Evolutionary conservation across 192 early-diverging fungal genomes (phyloP), one percentile per base, ranked within the genome.

Genomic region (Podila epicladia): DNA sequence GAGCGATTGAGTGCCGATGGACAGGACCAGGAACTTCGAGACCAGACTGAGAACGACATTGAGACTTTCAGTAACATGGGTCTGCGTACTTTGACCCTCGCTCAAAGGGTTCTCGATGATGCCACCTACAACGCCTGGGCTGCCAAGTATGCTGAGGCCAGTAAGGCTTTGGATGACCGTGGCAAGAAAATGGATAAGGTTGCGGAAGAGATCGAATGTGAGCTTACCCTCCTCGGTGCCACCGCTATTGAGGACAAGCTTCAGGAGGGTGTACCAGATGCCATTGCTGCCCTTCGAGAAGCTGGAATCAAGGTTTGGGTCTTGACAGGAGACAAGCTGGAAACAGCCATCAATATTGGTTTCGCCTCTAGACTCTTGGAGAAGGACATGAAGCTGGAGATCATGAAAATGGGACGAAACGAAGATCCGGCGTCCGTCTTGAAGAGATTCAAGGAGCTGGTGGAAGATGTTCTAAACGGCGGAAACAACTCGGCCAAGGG

Each of bases 301-400:
- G 96, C 96, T 0, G 96, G 96, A 4, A 96, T 98, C 77, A 96
- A 96, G 78, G 91, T 99, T 58, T 99, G 98, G 98, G 97, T 99
- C 2, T 83, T 99, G 62, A 99, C 98, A 1, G 98, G 98, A 38
- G 98, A 99, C 85, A 98, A 98, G 75, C 82, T 98, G 85, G 98
- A 99, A 83, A 99, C 98, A 0, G 98, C 98, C 19, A 98, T 99
- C 84, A 98, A 98, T 79, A 98, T 99, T 83, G 97, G 96, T 5
- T 98, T 98, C 87, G 91, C 93, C 9, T 89, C 90, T 13, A 89
- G 92, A n/a, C 69, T 95, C 65, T 71, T 95, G 31, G 89, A 89
- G 48, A 88, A 87, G 58, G 87, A 90, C 29, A 92, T 93, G 90
- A 88, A 91, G 58, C 83, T 94, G 48, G 90, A 90, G 86, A 92